Evolutionary conservation across 129 eudicot species (phyloP).

Genomic region (Ambrosia trifida): DNA sequence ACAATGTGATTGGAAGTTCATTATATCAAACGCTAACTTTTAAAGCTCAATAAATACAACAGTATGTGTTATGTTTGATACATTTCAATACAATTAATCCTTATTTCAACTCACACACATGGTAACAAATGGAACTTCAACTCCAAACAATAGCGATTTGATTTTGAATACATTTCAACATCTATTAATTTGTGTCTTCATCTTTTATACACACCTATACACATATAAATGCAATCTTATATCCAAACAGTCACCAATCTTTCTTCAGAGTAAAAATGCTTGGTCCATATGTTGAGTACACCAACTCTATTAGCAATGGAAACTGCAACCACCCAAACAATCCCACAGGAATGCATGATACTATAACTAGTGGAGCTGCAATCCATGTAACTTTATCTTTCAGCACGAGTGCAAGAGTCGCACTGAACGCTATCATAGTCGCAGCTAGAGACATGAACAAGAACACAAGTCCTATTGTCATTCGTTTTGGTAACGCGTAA

Average conservation of each 20-base stretch:
- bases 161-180: too few species aligned
- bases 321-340: conserved; percentile 20
- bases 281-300: conserved; percentile 10
- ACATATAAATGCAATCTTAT: too few species aligned
- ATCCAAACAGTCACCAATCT: background rate
- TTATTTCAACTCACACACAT: too few species aligned
- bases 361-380: conserved; percentile 12
- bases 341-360: conserved; percentile 16
- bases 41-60: too few species aligned
- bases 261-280: conserved; percentile 10
- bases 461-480: conserved; percentile 24
- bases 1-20: too few species aligned
- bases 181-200: too few species aligned
- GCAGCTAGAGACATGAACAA: conserved; percentile 17
- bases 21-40: too few species aligned
- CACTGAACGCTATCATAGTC: conserved; percentile 24
- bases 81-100: too few species aligned
- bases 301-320: conserved; percentile 21
- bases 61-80: too few species aligned
- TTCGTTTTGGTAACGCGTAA: background rate
- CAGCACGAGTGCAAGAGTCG: conserved; percentile 12
- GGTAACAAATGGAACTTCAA: too few species aligned
- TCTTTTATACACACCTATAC: too few species aligned
- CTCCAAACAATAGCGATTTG: too few species aligned
- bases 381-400: conserved; percentile 14